A percentile compares a stretch with the other conserved stretches of the same genome.
phyloP scores from a whole-genome alignment of 2,329 filamentous ascomycete species.

The Berkeleyomyces basicola region DNA sequence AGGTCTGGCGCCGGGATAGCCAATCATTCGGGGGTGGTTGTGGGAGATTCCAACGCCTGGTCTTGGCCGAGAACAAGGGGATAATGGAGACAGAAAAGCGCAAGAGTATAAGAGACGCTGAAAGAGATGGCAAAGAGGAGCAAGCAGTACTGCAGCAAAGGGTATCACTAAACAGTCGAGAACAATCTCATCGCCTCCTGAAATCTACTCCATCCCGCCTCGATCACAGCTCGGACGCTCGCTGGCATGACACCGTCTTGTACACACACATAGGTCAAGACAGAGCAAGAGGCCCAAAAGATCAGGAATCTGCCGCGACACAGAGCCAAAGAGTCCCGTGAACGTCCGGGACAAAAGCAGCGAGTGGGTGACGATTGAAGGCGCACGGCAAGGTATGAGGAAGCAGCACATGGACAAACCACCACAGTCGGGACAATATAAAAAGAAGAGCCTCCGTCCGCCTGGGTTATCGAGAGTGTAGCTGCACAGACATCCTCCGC shows the following conservation, averaged over 20 bases:
- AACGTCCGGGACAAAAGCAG: background rate
- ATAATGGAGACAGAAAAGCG: background rate
- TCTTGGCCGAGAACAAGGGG: background rate
- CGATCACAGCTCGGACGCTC: background rate
- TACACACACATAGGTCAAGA: background rate
- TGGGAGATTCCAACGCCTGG: background rate
- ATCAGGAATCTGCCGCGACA: background rate
- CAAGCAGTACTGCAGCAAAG: background rate
- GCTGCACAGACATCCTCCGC: background rate
- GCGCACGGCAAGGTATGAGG: background rate
- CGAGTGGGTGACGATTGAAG: background rate
- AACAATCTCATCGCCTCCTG: too few relatives aligned
- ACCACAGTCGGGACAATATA: background rate
- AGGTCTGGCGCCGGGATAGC: background rate
- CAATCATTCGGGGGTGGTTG: background rate
- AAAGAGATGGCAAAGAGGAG: background rate
- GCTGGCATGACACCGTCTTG: background rate
- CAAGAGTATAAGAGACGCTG: too few relatives aligned
- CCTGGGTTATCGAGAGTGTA: background rate
- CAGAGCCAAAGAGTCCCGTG: background rate
- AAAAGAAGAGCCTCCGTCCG: background rate
- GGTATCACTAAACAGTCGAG: too few relatives aligned
- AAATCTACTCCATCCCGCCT: background rate
- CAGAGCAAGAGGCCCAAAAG: background rate
- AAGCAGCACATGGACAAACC: background rate